Conservation (phyloP, 148 eudicot genomes). For the Silene latifolia region DNA sequence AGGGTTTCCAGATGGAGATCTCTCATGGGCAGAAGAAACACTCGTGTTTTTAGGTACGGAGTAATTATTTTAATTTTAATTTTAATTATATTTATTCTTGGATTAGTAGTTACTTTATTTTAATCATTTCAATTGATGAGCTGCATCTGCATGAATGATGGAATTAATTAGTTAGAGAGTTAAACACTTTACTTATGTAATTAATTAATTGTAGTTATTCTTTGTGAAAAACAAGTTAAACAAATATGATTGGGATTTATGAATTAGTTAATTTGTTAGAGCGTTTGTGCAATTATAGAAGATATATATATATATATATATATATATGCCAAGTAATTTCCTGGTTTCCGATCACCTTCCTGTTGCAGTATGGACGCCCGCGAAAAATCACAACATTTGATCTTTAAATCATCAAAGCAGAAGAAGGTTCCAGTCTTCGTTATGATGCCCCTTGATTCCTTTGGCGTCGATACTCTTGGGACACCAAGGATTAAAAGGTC, state of each 20-base stretch:
- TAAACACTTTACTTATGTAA: no score
- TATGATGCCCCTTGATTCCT: constrained; percentile 61
- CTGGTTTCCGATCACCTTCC: no score
- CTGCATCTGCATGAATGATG: neutral
- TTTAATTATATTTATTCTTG: no score
- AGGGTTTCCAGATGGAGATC: constrained; percentile 31
- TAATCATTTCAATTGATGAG: no score
- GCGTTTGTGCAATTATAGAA: no score
- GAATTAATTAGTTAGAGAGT: no score
- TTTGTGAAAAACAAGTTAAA: no score
- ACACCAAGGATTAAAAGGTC: constrained; percentile 43
- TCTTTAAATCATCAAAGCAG: constrained; percentile 46
- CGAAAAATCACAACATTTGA: constrained; percentile 48
- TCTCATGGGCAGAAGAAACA: constrained; percentile 23
- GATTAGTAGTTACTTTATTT: neutral
- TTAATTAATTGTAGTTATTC: no score
- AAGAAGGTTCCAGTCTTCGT: constrained; percentile 55
- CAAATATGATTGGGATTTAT: no score
- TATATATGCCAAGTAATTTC: no score
- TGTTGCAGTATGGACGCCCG: constrained; percentile 56
- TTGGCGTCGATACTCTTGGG: constrained; percentile 48
- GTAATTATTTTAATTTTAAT: neutral
- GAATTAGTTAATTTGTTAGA: no score
- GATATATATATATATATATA: no score
- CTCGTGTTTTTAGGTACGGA: constrained; percentile 36